Percentiles rank a stretch among this genome's conserved stretches.
Evolutionary conservation across 1,139 yeast genomes (phyloP).

Genomic region (Geotrichum citri-aurantii): DNA sequence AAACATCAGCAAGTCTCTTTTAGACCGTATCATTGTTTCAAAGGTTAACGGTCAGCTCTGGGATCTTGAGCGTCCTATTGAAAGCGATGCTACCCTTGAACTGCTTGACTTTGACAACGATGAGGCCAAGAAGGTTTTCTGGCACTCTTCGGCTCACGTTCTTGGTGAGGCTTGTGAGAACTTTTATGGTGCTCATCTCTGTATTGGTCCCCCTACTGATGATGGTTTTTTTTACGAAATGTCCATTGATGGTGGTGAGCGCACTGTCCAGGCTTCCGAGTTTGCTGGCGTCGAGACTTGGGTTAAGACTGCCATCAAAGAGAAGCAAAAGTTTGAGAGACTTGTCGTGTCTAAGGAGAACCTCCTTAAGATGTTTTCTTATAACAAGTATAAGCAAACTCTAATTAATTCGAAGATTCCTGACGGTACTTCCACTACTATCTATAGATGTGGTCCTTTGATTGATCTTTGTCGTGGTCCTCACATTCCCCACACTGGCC

Average conservation of each 20-base stretch:
- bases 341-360: slow-evolving; percentile 89
- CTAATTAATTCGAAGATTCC: slow-evolving; percentile 85
- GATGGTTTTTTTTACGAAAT: slow-evolving; percentile 98
- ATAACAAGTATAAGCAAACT: slow-evolving; percentile 92
- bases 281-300: slow-evolving; percentile 80
- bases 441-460: slow-evolving; percentile 95
- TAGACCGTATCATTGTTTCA: slow-evolving; percentile 84
- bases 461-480: slow-evolving; percentile 98
- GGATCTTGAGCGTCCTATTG: slow-evolving; percentile 95
- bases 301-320: slow-evolving; percentile 87
- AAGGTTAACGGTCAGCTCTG: slow-evolving; percentile 86
- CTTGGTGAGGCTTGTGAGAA: slow-evolving; percentile 98
- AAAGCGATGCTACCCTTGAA: slow-evolving; percentile 62
- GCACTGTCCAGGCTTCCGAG: slow-evolving; percentile 74
- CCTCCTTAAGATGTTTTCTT: slow-evolving; percentile 83
- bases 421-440: slow-evolving; percentile 94
- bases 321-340: slow-evolving; percentile 94
- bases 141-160: slow-evolving; percentile 99
- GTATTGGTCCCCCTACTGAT: slow-evolving; percentile 94
- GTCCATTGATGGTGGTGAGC: slow-evolving; percentile 75
- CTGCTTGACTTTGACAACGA: slow-evolving; percentile 74
- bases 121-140: slow-evolving; percentile 92
- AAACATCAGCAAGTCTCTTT: slow-evolving; percentile 78
- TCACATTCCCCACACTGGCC: slow-evolving; percentile 96
- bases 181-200: slow-evolving; percentile 87